Base-by-base conservation (phyloP, 805 yeast genomes). In the Cyberlindnera mrakii region DNA sequence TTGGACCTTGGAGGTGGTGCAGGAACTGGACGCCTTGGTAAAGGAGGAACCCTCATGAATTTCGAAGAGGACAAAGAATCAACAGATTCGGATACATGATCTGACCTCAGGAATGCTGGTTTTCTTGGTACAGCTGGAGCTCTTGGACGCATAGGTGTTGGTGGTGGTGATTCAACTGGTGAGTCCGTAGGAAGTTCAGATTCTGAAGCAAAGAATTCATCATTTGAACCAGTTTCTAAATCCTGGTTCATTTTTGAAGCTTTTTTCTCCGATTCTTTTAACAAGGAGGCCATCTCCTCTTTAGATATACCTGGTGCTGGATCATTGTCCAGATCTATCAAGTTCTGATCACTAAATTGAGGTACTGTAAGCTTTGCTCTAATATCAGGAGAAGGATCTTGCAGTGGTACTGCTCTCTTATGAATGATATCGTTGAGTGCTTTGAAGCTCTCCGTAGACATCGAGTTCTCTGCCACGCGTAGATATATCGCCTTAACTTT, bases 401-500 rank as follows among this genome's bases (percentile, higher is more conserved):
- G 10, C 44, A 55, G 27, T 20, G 66, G 64, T n/a, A 44, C 63
- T 58, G 43, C 37, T 41, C 47, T 47, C 35, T 54, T 52, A 16
- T 37, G 36, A 15, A 58, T 30, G n/a, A 58, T 45, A n/a, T 55
- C 58, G 10, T 33, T 16, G 2, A 58, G 30, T 3, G 32, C 63
- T 49, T 49, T 66, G 52, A 16, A 45, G 17, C 60, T 54, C 6
- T 52, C 58, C 40, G 73, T 77, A n/a, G 85, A 80, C 54, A 85
- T 68, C 1, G 91, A 82, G 35, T 74, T 73, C 10, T 74, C 73
- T 6, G 95, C 85, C 38, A 85, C 85, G 34, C 98, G 68, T 30
- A 93, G 85, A 58, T 78, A 90, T 5, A 93, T 86, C 1, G 84
- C 95, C 18, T 74, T 49, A 0, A 93, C 70, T 48, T 78, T 82